A percentile compares a stretch with the other conserved stretches of the same genome.
Conservation (phyloP, 2,329 filamentous ascomycete genomes). For the Cyclaneusma minus region DNA sequence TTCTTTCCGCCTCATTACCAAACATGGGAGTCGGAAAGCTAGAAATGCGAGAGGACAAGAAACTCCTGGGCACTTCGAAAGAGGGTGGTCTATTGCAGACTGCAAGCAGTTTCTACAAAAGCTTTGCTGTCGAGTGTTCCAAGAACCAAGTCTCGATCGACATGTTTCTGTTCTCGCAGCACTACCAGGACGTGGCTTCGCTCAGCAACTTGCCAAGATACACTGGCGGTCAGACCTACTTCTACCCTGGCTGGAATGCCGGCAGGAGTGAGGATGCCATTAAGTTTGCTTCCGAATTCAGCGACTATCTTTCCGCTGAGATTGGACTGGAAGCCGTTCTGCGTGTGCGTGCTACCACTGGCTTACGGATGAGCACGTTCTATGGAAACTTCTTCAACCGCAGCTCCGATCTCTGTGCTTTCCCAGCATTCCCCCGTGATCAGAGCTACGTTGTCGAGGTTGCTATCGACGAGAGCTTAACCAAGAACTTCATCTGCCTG, state of each 20-base stretch:
- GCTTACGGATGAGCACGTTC: constrained; percentile 91
- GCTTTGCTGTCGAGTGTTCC: constrained; percentile 94
- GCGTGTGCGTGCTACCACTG: constrained; percentile 86
- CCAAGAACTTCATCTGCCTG: constrained; percentile 81
- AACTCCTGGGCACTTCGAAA: constrained; percentile 83
- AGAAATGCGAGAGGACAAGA: constrained; percentile 92
- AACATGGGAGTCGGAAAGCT: constrained; percentile 82
- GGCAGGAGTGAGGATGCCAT: constrained; percentile 88
- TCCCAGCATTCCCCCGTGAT: constrained; percentile 93
- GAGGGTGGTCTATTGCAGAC: constrained; percentile 81
- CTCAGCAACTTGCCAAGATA: constrained; percentile 91
- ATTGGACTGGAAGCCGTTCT: constrained; percentile 94
- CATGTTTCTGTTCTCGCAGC: constrained; percentile 93
- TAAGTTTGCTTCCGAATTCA: constrained; percentile 95
- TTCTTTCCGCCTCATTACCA: constrained; percentile 77
- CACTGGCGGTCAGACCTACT: constrained; percentile 94
- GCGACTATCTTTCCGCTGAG: constrained; percentile 89
- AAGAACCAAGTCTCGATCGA: constrained; percentile 98
- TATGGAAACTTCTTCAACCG: constrained; percentile 99
- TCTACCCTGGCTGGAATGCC: constrained; percentile 96
- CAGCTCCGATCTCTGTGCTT: constrained; percentile 91
- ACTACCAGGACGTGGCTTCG: constrained; percentile 95
- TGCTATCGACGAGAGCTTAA: constrained; percentile 87
- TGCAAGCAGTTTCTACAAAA: constrained; percentile 95
- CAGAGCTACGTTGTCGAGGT: constrained; percentile 98